Percentiles rank a stretch among this genome's conserved stretches.
These are phyloP conservation scores for Boletus albobrunnescens DNA, from an alignment of 1,284 basidiomycete genomes.

Conservation along the genomic window DNA sequence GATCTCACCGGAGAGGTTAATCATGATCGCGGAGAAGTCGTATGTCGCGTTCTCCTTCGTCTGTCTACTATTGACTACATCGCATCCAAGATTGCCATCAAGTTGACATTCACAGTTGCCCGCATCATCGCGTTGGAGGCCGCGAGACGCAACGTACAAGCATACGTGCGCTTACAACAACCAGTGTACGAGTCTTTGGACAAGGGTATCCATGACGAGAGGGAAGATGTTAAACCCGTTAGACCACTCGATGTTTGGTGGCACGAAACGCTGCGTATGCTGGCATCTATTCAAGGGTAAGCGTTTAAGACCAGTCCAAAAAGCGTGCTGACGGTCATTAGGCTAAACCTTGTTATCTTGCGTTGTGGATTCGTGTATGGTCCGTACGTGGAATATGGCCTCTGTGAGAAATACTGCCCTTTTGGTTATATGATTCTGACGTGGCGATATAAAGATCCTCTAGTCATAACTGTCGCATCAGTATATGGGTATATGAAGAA, in stretches of 20 bases:
- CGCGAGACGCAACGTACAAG: constrained; percentile 60
- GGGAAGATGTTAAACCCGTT: constrained; percentile 70
- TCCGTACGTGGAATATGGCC: constrained; percentile 68
- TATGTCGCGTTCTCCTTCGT: constrained; percentile 31
- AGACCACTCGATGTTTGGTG: constrained; percentile 81
- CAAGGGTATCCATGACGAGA: constrained; percentile 66
- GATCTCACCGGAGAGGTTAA: constrained; percentile 80
- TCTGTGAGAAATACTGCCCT: constrained; percentile 42
- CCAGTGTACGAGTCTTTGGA: constrained; percentile 79
- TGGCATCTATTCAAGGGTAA: constrained; percentile 71
- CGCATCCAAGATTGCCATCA: constrained; percentile 64
- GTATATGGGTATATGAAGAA: constrained; percentile 81
- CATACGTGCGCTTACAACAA: constrained; percentile 77
- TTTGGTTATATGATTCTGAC: constrained; percentile 13
- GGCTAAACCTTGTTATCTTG: constrained; percentile 78
- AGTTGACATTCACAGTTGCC: constrained; percentile 71
- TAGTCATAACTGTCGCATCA: constrained; percentile 72
- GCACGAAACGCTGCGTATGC: constrained; percentile 78
- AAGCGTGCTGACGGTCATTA: constrained; percentile 29
- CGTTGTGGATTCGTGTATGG: constrained; percentile 71
- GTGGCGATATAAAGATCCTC: constrained; percentile 34
- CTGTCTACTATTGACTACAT: constrained; percentile 5
- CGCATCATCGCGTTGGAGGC: constrained; percentile 68
- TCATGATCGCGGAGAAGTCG: constrained; percentile 75
- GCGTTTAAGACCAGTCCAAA: not conserved